These are phyloP conservation scores for Leccinum uliginosum DNA, from an alignment of 768 basidiomycete species.

Conservation along the genomic window DNA sequence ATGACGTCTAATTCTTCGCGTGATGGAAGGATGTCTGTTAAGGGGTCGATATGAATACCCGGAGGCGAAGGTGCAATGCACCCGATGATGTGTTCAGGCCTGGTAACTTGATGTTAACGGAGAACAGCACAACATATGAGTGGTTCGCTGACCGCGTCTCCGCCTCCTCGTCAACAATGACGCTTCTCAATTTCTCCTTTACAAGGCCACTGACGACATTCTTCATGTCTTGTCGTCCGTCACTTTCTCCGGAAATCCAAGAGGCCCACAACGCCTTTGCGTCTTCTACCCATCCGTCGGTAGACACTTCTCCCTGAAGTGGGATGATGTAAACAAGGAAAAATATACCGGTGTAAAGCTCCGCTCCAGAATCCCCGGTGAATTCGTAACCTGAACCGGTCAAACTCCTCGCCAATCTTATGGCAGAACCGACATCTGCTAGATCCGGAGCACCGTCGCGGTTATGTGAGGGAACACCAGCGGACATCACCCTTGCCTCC, in stretches of 20 bases:
- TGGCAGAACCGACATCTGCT: background rate
- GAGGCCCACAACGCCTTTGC: constrained; percentile 31
- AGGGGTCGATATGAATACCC: constrained; percentile 36
- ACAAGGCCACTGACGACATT: constrained; percentile 32
- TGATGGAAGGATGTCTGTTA: constrained; percentile 52
- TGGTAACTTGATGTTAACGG: constrained; percentile 15
- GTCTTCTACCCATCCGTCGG: constrained; percentile 11
- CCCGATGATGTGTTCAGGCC: constrained; percentile 45
- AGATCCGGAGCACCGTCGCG: background rate
- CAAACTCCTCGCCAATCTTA: constrained; percentile 15
- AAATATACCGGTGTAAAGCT: constrained; percentile 19
- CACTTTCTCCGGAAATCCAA: constrained; percentile 17
- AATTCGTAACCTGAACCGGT: constrained; percentile 19
- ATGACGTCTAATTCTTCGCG: constrained; percentile 42
- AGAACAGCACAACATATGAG: background rate
- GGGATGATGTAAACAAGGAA: constrained; percentile 21
- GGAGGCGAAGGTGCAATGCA: constrained; percentile 33
- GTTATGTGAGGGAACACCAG: constrained; percentile 7
- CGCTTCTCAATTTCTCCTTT: constrained; percentile 37
- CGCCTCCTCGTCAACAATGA: constrained; percentile 37
- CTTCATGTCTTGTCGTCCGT: constrained; percentile 18
- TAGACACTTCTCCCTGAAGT: constrained; percentile 4
- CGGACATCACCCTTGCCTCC: constrained; percentile 10
- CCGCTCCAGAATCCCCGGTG: constrained; percentile 15
- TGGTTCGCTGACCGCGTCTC: constrained; percentile 29